Base-by-base conservation (phyloP, 2,329 filamentous ascomycete genomes). In the Knufia petricola region DNA sequence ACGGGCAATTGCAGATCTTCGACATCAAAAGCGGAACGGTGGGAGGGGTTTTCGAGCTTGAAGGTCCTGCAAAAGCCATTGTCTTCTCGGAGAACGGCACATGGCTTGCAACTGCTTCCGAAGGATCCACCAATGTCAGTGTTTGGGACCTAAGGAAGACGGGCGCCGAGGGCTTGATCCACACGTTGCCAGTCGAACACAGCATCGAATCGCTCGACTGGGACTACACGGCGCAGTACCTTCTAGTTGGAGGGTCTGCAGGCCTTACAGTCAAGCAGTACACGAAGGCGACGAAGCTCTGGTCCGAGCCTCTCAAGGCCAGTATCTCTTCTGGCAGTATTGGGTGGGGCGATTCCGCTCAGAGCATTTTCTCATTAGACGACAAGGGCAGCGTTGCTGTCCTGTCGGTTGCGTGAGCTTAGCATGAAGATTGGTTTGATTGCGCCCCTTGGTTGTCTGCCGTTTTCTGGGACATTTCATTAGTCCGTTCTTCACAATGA, bases 61-160 rank as follows among this genome's bases (percentile, higher is more conserved):
- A 66, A 20, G 79, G 81, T 0, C 81, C 88, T 0, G 76, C 95
- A 2, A 79, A 85, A 59, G 78, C 81, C 9, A 70, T 98, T 34
- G 75, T 78, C 50, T 98, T 98, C 68, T 95, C 89, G 0, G 92
- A 98, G 66, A 98, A 98, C 59, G 92, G 92, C 20, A 95, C 86
- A 60, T 96, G 89, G 87, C 82, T 98, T 55, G 90, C 90, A 1
- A 85, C 87, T 3, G 82, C 83, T 6, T 81, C 84, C 50, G 82
- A 87, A 65, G 82, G 81, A 24, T 85, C 88, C 55, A 85, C 81
- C 19, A 82, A 75, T 20, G 82, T 95, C 31, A 85, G 85, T 8
- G 80, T 96, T 48, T 96, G 94, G 74, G 90, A 96, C 66, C 75
- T 98, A 52, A 83, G 92, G 59, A 95, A 94, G 69, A 81, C 84